These are phyloP conservation scores for Mucor sp. DNA, from an alignment of 371 early-diverging fungal genomes.

Conservation along the genomic window DNA sequence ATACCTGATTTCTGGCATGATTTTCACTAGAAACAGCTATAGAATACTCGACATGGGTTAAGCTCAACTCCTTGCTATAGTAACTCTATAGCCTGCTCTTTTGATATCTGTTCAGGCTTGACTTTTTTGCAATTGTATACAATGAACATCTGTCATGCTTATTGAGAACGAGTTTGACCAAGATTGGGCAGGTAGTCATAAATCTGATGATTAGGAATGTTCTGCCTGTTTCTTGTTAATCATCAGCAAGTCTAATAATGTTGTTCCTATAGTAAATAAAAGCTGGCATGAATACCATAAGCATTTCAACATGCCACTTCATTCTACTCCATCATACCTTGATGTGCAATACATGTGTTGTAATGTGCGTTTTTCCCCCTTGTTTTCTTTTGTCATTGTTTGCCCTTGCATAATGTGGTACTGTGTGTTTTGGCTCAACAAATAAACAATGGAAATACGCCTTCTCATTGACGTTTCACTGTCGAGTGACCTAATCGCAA, in stretches of 20 bases:
- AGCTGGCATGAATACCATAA: neutral
- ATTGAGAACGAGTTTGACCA: neutral
- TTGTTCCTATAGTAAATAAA: neutral
- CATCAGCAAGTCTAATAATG: neutral
- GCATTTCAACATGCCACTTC: neutral
- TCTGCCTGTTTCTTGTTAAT: neutral
- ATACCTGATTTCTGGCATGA: neutral
- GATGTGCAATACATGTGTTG: neutral
- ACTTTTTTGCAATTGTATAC: neutral
- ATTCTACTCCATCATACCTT: neutral
- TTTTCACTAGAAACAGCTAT: neutral
- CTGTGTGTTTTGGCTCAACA: neutral
- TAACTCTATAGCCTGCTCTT: too few species aligned
- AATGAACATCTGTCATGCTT: neutral
- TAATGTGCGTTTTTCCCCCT: neutral
- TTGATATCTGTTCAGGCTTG: too few species aligned
- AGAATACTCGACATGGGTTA: neutral
- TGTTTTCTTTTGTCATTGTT: neutral
- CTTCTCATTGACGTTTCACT: neutral
- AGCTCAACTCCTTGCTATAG: neutral
- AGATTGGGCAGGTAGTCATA: neutral
- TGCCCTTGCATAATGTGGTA: neutral
- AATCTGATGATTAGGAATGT: neutral
- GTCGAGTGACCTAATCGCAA: neutral
- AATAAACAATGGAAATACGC: neutral